Evolutionary conservation across 441 rosid species (phyloP).

Genomic region (Syzygium malaccense): DNA sequence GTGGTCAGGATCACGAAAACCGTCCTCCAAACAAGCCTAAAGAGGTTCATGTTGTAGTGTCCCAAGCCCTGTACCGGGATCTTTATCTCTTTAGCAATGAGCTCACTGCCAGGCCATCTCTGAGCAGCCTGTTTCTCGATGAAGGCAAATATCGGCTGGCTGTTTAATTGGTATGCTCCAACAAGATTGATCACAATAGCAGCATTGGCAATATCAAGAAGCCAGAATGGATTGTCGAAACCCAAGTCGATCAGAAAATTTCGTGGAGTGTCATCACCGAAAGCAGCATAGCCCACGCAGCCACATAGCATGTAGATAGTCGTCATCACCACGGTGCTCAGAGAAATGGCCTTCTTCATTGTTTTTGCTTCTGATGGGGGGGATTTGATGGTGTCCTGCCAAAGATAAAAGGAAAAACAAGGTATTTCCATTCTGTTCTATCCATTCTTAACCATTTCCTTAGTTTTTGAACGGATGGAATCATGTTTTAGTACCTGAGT

Average conservation of each 20-base stretch:
- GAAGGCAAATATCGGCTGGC: slow-evolving; percentile 39
- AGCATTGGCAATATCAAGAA: slow-evolving; percentile 34
- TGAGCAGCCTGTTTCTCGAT: slow-evolving; percentile 17
- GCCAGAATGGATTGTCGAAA: slow-evolving; percentile 39
- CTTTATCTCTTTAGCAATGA: slow-evolving; percentile 29
- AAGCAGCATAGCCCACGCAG: slow-evolving; percentile 49
- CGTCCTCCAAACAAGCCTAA: slow-evolving; percentile 27
- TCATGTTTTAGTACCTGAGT: slow-evolving; percentile 21
- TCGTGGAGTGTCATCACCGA: slow-evolving; percentile 26
- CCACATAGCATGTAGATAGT: slow-evolving; percentile 43
- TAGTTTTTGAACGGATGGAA: not conserved
- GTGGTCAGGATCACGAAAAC: slow-evolving; percentile 28
- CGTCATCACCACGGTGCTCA: slow-evolving; percentile 30
- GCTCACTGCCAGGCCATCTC: slow-evolving; percentile 14
- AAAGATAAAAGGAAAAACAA: not conserved
- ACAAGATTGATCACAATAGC: slow-evolving; percentile 27
- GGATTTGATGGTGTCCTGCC: slow-evolving; percentile 28
- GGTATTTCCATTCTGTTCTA: not conserved
- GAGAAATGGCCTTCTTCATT: slow-evolving; percentile 28
- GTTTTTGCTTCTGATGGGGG: slow-evolving; percentile 33
- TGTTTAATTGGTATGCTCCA: slow-evolving; percentile 34
- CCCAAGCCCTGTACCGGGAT: slow-evolving; percentile 10
- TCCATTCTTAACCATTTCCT: not conserved
- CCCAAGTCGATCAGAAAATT: slow-evolving; percentile 28
- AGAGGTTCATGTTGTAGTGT: slow-evolving; percentile 18